phyloP scores from a whole-genome alignment of 495 filamentous ascomycete genomes.

The Lasiosphaeria hispida region DNA sequence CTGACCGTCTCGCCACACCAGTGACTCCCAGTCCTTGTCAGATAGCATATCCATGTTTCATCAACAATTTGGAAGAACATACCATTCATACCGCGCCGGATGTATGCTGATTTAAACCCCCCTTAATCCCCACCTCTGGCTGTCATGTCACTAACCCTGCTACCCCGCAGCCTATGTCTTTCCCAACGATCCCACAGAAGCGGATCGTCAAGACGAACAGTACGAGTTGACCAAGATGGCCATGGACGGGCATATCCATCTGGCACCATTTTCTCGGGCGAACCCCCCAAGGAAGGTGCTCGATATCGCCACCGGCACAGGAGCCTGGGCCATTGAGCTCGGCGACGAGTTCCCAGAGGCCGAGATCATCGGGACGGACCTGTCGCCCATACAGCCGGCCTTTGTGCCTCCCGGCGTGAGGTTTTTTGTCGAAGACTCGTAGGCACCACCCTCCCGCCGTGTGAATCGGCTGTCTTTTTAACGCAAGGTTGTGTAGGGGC shows the following conservation, averaged over 20 bases:
- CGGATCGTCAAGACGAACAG: slow-evolving; percentile 55
- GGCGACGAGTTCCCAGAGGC: slow-evolving; percentile 46
- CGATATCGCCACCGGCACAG: slow-evolving; percentile 68
- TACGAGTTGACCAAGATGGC: slow-evolving; percentile 57
- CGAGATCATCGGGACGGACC: slow-evolving; percentile 38
- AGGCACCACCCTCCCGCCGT: slow-evolving; percentile 3
- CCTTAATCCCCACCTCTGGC: background rate
- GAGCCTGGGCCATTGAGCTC: slow-evolving; percentile 49
- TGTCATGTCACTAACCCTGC: background rate
- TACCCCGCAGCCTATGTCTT: slow-evolving; percentile 50
- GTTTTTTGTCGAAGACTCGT: slow-evolving; percentile 51
- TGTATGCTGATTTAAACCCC: slow-evolving; percentile 25
- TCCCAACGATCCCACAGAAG: slow-evolving; percentile 60
- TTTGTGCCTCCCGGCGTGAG: slow-evolving; percentile 43
- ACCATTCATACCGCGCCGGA: slow-evolving; percentile 44
- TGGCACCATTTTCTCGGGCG: slow-evolving; percentile 51
- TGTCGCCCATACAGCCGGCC: slow-evolving; percentile 45
- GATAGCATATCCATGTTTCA: slow-evolving; percentile 45
- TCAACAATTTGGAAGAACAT: slow-evolving; percentile 62
- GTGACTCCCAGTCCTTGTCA: slow-evolving; percentile 36
- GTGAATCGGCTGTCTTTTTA: background rate
- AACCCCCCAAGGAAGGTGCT: slow-evolving; percentile 56
- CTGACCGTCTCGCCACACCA: slow-evolving; percentile 11
- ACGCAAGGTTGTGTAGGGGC: slow-evolving; percentile 3
- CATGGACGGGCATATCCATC: slow-evolving; percentile 51